Evolutionary conservation across 495 filamentous ascomycete species (phyloP).

Genomic region (Aspergillus homomorphus): DNA sequence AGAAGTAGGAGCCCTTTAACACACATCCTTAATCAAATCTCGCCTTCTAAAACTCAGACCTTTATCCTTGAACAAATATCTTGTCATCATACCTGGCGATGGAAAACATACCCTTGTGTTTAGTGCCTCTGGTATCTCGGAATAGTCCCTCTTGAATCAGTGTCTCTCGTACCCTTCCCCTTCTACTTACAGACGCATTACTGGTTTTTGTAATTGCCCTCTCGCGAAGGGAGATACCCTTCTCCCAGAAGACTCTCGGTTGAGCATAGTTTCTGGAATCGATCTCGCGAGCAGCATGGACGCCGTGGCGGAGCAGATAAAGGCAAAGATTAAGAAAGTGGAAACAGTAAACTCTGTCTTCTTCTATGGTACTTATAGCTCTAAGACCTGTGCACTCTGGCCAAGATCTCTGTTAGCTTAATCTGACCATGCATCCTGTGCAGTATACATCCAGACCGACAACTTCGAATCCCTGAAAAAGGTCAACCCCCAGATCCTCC

Average conservation of each 20-base stretch:
- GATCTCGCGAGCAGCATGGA: constrained; percentile 1
- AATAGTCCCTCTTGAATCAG: constrained; percentile 9
- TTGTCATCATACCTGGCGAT: background rate
- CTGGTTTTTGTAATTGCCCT: constrained; percentile 3
- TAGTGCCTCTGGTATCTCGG: constrained; percentile 8
- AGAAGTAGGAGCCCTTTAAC: no score
- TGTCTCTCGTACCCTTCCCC: constrained; percentile 1
- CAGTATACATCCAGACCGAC: constrained; percentile 11
- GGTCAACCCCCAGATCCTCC: constrained; percentile 5
- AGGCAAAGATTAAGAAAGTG: background rate
- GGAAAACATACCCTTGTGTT: constrained; percentile 8
- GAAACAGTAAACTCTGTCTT: constrained; percentile 4
- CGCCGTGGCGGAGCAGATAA: background rate
- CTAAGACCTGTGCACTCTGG: no score
- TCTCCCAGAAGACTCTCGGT: background rate
- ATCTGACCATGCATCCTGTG: background rate
- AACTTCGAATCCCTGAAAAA: background rate
- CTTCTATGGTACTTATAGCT: no score
- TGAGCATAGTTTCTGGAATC: constrained; percentile 3
- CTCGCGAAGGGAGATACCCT: background rate
- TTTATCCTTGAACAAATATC: no score
- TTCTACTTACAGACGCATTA: background rate
- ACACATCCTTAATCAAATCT: no score
- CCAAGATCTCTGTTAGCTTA: no score
- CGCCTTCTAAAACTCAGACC: no score